A percentile compares a stretch with the other conserved stretches of the same genome.
Conservation (phyloP, 129 eudicot genomes). For the Centaurea solstitialis region DNA sequence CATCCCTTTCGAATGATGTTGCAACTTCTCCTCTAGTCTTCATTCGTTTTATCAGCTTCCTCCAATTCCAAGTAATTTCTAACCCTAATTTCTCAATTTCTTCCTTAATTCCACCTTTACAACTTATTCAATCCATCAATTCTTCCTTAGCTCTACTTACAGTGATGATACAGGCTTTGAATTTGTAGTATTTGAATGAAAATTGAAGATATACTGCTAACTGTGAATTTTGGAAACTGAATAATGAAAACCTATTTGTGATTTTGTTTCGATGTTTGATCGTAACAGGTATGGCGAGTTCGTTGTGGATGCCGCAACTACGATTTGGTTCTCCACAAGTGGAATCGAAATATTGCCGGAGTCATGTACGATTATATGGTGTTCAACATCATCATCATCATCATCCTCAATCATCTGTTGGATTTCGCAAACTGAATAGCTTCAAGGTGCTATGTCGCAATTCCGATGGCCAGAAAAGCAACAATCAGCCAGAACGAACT, state of each 20-base stretch:
- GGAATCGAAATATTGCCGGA: slow-evolving; percentile 17
- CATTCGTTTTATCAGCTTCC: not conserved
- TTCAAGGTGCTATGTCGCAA: slow-evolving; percentile 39
- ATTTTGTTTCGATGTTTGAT: slow-evolving; percentile 5
- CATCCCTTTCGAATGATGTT: not conserved
- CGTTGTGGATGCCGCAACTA: slow-evolving; percentile 32
- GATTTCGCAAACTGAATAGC: slow-evolving; percentile 11
- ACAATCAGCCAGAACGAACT: slow-evolving; percentile 37
- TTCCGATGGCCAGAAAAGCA: slow-evolving; percentile 28
- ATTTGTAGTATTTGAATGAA: not conserved
- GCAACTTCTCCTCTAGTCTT: not conserved
- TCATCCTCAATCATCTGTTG: slow-evolving; percentile 8
- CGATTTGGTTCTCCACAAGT: slow-evolving; percentile 12
- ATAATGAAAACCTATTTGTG: not conserved
- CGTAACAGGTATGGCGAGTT: slow-evolving; percentile 44
- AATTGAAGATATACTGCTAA: no score
- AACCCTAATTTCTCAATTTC: slow-evolving; percentile 2
- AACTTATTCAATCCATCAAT: slow-evolving; percentile 12
- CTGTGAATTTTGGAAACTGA: not conserved
- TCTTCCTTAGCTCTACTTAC: not conserved
- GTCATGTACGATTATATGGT: slow-evolving; percentile 27
- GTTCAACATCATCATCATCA: slow-evolving; percentile 22
- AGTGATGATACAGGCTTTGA: not conserved
- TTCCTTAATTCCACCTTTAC: not conserved
- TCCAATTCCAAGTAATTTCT: slow-evolving; percentile 27